Conservation (phyloP, 495 filamentous ascomycete genomes). For the Beverwykella pulmonaria region DNA sequence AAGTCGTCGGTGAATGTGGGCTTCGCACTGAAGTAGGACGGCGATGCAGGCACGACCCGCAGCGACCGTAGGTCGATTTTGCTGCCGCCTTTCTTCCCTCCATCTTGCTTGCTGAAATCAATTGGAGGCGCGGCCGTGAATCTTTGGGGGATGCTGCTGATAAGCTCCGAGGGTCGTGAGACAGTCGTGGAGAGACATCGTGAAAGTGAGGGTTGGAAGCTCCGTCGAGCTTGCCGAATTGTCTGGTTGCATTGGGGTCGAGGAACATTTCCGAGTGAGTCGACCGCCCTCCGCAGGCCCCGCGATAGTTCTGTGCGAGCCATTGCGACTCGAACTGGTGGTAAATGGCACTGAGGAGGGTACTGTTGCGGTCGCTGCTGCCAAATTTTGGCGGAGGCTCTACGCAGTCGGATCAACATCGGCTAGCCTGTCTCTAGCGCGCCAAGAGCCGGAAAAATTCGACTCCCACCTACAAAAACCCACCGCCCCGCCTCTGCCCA, state of each 20-base stretch:
- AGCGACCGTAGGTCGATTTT: conserved; percentile 55
- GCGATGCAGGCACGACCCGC: conserved; percentile 79
- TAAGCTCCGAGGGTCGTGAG: conserved; percentile 22
- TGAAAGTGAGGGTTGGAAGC: conserved; percentile 3
- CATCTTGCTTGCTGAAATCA: conserved; percentile 18
- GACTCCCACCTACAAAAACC: background rate
- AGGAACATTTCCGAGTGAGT: conserved; percentile 11
- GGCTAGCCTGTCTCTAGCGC: background rate
- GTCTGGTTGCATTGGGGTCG: conserved; percentile 22
- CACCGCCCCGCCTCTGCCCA: conserved; percentile 13
- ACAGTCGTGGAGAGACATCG: conserved; percentile 32
- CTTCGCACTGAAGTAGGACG: conserved; percentile 89
- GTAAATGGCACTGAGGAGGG: background rate
- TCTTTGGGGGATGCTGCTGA: conserved; percentile 8
- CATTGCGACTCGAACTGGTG: conserved; percentile 4
- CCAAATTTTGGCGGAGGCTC: background rate
- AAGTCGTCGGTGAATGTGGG: conserved; percentile 85
- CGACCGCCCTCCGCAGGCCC: conserved; percentile 17
- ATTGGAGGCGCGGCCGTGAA: conserved; percentile 34
- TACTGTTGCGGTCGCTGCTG: background rate
- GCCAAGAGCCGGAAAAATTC: conserved; percentile 6
- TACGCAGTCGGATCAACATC: background rate
- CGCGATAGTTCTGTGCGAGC: conserved; percentile 25
- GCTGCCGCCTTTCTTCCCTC: conserved; percentile 2
- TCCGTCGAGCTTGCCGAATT: conserved; percentile 11